Evolutionary conservation across 768 basidiomycete genomes (phyloP).

Genomic region (Cantharellus anzutake): DNA sequence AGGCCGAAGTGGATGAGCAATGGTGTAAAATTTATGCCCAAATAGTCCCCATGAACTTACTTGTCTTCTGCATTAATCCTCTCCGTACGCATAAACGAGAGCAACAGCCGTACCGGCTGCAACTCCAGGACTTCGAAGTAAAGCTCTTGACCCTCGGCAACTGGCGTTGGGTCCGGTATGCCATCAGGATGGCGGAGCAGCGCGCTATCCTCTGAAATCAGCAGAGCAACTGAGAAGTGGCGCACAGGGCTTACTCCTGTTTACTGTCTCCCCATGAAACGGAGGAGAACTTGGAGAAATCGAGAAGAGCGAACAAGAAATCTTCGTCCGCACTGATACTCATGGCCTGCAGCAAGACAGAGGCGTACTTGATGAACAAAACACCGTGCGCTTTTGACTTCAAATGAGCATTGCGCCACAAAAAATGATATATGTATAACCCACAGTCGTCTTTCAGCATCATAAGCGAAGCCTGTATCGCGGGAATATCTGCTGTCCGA

Average conservation of each 20-base stretch:
- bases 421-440: slow-evolving; percentile 6
- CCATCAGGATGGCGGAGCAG: slow-evolving; percentile 51
- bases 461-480: slow-evolving; percentile 71
- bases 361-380: slow-evolving; percentile 93
- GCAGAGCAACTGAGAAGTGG: background rate
- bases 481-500: slow-evolving; percentile 58
- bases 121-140: slow-evolving; percentile 94
- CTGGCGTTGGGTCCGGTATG: slow-evolving; percentile 50
- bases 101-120: slow-evolving; percentile 77
- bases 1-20: background rate
- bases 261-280: slow-evolving; percentile 67
- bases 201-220: slow-evolving; percentile 24
- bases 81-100: slow-evolving; percentile 97
- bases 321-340: slow-evolving; percentile 97
- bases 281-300: slow-evolving; percentile 82
- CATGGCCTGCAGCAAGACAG: slow-evolving; percentile 79
- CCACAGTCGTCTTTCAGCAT: slow-evolving; percentile 87
- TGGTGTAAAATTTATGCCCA: background rate
- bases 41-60: slow-evolving; percentile 26
- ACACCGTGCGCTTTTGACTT: slow-evolving; percentile 76
- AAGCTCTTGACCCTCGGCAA: slow-evolving; percentile 50
- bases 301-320: slow-evolving; percentile 78
- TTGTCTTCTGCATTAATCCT: slow-evolving; percentile 83
- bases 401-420: background rate
- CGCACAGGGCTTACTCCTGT: slow-evolving; percentile 38